These are phyloP conservation scores for Exophiala aquamarina DNA, from an alignment of 2,329 filamentous ascomycete genomes.

Conservation along the genomic window DNA sequence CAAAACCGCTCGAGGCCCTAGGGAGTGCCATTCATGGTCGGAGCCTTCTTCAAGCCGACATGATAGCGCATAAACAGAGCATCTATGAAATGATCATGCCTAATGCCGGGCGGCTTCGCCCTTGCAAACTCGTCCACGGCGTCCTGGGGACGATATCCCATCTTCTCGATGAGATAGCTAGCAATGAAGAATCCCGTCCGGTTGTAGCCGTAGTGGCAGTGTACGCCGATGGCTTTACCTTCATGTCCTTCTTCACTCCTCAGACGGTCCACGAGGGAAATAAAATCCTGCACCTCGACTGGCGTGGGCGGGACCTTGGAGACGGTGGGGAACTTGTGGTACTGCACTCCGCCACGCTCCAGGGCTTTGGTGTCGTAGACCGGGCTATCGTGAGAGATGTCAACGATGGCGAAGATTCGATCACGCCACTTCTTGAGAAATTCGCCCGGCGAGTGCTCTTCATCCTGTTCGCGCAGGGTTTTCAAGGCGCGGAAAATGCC, in stretches of 20 bases:
- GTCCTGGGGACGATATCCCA: conserved; percentile 68
- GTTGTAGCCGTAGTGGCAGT: conserved; percentile 97
- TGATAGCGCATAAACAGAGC: conserved; percentile 77
- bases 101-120: conserved; percentile 77
- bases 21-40: conserved; percentile 6
- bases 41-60: conserved; percentile 44
- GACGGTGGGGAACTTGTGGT: conserved; percentile 87
- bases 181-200: conserved; percentile 88
- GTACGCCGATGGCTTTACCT: conserved; percentile 68
- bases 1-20: too few relatives aligned
- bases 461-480: conserved; percentile 85
- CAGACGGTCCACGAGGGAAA: conserved; percentile 60
- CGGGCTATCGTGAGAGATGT: conserved; percentile 87
- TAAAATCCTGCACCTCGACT: conserved; percentile 62
- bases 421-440: conserved; percentile 69
- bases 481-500: conserved; percentile 86
- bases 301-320: conserved; percentile 79
- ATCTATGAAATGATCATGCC: conserved; percentile 86
- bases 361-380: conserved; percentile 79
- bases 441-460: conserved; percentile 70
- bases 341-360: conserved; percentile 65
- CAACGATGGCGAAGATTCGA: conserved; percentile 73
- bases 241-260: conserved; percentile 48
- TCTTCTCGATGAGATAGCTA: conserved; percentile 82
- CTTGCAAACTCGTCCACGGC: conserved; percentile 77